A percentile compares a stretch with the other conserved stretches of the same genome.
Evolutionary conservation across 2,329 filamentous ascomycete genomes (phyloP).

Genomic region (Phialophora chinensis): DNA sequence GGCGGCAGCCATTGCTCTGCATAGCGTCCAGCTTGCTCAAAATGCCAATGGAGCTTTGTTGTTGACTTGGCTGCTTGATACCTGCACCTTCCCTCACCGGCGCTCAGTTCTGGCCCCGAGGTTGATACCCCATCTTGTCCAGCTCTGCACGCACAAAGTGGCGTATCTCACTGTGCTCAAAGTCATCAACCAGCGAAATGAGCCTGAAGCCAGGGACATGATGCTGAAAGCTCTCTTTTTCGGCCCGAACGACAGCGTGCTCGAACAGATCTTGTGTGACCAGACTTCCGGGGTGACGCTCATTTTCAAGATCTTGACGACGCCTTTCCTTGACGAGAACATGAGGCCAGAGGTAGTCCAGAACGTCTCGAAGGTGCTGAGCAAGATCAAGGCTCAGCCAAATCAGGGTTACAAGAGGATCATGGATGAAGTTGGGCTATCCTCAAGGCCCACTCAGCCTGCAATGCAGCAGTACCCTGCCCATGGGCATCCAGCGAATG

Average conservation of each 20-base stretch:
- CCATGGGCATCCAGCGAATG: constrained; percentile 47
- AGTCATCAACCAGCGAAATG: constrained; percentile 96
- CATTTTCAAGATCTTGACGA: constrained; percentile 98
- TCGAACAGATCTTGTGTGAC: constrained; percentile 90
- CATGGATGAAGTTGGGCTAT: constrained; percentile 97
- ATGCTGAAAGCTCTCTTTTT: constrained; percentile 93
- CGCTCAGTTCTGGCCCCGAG: constrained; percentile 90
- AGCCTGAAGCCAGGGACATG: constrained; percentile 86
- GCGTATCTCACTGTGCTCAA: constrained; percentile 96
- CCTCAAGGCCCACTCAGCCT: constrained; percentile 51
- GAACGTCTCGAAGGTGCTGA: constrained; percentile 85
- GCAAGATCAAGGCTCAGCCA: constrained; percentile 89
- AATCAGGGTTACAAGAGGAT: constrained; percentile 96
- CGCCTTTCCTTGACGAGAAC: constrained; percentile 92
- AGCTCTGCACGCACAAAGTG: constrained; percentile 97
- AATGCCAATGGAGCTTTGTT: constrained; percentile 94
- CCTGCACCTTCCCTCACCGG: constrained; percentile 91
- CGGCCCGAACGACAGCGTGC: constrained; percentile 79
- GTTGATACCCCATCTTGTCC: constrained; percentile 88
- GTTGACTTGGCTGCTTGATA: constrained; percentile 97
- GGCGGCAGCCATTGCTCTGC: constrained; percentile 90
- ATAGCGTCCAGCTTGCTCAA: constrained; percentile 94
- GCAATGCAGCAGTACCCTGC: constrained; percentile 49
- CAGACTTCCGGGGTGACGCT: constrained; percentile 90
- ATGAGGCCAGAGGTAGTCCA: constrained; percentile 88